Base-by-base conservation (phyloP, 2,329 filamentous ascomycete species). In the Botryotinia globosa region DNA sequence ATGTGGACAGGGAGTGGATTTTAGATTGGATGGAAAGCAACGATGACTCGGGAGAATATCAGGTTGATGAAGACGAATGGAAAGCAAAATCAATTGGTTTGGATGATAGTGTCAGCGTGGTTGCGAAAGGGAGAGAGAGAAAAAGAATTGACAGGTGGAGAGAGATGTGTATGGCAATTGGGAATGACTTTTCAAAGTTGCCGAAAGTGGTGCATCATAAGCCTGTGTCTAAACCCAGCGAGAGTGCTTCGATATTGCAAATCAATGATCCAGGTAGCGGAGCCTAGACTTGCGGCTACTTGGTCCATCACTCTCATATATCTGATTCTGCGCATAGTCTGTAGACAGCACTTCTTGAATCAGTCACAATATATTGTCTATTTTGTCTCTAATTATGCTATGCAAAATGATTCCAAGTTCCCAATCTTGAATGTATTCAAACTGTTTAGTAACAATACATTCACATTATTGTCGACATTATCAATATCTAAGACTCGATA, bases 1-100 rank as follows among this genome's bases (percentile, higher is more conserved):
- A 68, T 22, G 70, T 77, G 9, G 75, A 77, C 69, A 71, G 74
- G 10, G 64, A 63, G 20, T 39, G 61, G 29, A 76, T 77, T 34
- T 29, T 74, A n/a, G 69, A 39, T 10, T 77, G 75, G 76, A 72
- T 77, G 54, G 37, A 71, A 6, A n/a, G 45, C 7, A n/a, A 73
- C 22, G 59, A 69, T 39, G 69, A 74, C 22, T 51, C 20, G 4
- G 3, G 39, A 12, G 32, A 37, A 20, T 37, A 37, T 16, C 22
- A 20, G 44, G 14, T 25, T 22, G 71, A 56, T 22, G 22, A 34
- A 34, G 65, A 69, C 32, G 42, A 61, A 25, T 72, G 71, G 64
- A 65, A 72, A 22, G 51, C 71, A 51, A 61, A 54, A 20, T 44
- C 63, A 3, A 51, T 72, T 20, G 65, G 44, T 32, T 68, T 61